phyloP scores from a whole-genome alignment of 495 filamentous ascomycete genomes.

The Penicillium cosmopolitanum region DNA sequence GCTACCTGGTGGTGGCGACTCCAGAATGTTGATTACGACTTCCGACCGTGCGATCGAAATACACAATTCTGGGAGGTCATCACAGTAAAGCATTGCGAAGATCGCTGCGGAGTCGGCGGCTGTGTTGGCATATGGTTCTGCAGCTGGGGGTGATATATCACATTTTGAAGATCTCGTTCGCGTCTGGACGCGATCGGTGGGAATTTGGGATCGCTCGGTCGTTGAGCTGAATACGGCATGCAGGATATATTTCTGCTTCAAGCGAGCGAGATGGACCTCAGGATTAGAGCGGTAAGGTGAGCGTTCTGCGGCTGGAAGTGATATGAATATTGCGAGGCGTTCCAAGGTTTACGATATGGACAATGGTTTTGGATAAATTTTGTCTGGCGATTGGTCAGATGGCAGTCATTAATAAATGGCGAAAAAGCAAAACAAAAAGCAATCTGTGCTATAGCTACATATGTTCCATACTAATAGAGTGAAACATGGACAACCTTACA shows the following conservation, averaged over 20 bases:
- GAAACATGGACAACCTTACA: no score
- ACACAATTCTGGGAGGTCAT: background rate
- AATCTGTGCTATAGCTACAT: no score
- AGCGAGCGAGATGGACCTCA: background rate
- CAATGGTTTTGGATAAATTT: no score
- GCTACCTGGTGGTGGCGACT: no score
- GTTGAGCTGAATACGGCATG: background rate
- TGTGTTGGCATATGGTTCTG: background rate
- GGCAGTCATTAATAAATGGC: background rate
- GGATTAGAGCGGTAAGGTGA: background rate
- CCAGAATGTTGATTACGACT: background rate
- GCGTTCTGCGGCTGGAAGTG: background rate
- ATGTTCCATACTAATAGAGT: no score
- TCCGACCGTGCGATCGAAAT: background rate
- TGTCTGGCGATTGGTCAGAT: background rate
- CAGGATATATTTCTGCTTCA: slow-evolving; percentile 3
- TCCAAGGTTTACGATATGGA: no score
- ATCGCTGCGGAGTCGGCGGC: background rate
- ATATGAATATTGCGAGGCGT: background rate
- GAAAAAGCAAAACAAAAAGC: no score
- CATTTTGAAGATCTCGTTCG: slow-evolving; percentile 5
- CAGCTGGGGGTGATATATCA: slow-evolving; percentile 7
- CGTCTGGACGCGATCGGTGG: background rate
- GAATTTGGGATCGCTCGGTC: background rate
- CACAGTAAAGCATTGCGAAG: background rate